Base-by-base conservation (phyloP, 495 filamentous ascomycete species). In the Aspergillus egyptiacus region DNA sequence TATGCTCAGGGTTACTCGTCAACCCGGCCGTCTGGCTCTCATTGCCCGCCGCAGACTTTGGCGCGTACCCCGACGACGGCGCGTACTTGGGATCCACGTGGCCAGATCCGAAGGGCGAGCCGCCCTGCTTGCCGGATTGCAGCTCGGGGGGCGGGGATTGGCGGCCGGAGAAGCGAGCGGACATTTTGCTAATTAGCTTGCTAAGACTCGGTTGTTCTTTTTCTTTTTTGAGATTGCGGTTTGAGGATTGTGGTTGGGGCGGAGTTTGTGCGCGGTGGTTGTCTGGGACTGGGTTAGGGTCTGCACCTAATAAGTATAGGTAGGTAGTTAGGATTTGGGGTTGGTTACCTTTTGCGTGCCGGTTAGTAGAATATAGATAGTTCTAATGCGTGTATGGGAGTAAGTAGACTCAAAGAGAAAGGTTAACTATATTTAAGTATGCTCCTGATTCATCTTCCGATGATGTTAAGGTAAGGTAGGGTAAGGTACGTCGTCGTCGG, bases 81-180 rank as follows among this genome's bases (percentile, higher is more conserved):
- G 60, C 31, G 57, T 59, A 5, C 65, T 64, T 37, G 76, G 41
- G 60, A 17, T 63, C 62, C 23, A 77, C 79, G 54, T 84, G 74
- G 53, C 87, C 82, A 34, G 71, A 67, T 27, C 68, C 78, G 0
- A 75, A 72, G 2, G 73, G 56, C 5, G 78, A 80, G 30, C 72
- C 62, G 37, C 79, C 69, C 66, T 96, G 91, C 24, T 69, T 63
- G 44, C 75, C 79, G n/a, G 75, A 62, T 61, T 86, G 85, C 40
- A 57, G 40, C 70, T 89, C 84, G 7, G 87, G 88, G 14, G 80
- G 69, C 11, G 91, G 91, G 8, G 91, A 97, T 63, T 96, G 81
- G 56, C 83, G 84, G 65, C 89, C 87, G 59, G 74, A 57, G 65
- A 75, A 22, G 33, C 48, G 62, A 33, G 67, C 56, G 33, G 68